Percentiles rank a stretch among this genome's conserved stretches.
These are phyloP conservation scores for Prunus mira DNA, from an alignment of 306 rosid species.

Conservation along the genomic window DNA sequence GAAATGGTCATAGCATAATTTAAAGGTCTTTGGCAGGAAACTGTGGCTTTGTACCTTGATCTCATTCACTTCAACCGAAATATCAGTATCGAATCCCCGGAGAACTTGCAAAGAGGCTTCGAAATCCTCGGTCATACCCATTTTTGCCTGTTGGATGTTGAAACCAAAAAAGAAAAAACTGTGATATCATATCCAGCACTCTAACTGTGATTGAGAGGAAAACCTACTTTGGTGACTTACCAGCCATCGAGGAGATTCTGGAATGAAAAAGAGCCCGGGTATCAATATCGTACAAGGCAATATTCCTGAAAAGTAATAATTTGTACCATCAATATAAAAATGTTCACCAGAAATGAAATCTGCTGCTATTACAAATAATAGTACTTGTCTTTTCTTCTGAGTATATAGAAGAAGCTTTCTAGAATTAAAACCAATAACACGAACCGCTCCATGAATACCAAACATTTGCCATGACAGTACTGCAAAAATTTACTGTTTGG, in stretches of 20 bases:
- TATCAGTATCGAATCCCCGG: slow-evolving; percentile 86
- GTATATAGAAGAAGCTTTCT: not conserved
- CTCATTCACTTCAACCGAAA: slow-evolving; percentile 76
- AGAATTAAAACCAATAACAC: not conserved
- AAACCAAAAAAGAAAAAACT: slow-evolving; percentile 10
- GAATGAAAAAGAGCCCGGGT: slow-evolving; percentile 93
- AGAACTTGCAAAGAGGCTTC: slow-evolving; percentile 95
- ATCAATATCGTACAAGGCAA: slow-evolving; percentile 85
- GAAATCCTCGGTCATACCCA: slow-evolving; percentile 94
- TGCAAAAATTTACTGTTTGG: not conserved
- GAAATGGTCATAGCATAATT: slow-evolving; percentile 6
- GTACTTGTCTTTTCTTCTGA: not conserved
- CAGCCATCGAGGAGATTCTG: slow-evolving; percentile 99
- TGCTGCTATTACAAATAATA: not conserved
- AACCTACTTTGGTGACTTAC: slow-evolving; percentile 38
- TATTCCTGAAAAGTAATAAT: slow-evolving; percentile 51
- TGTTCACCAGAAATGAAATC: not conserved
- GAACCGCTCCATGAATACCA: not conserved
- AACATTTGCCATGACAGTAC: not conserved
- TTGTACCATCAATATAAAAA: slow-evolving; percentile 18
- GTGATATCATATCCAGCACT: not conserved
- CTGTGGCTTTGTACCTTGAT: slow-evolving; percentile 47
- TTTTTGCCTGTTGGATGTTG: slow-evolving; percentile 61
- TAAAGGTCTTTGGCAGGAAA: not conserved
- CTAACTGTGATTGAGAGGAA: slow-evolving; percentile 16